Base-by-base conservation (phyloP, 2,329 filamentous ascomycete species). In the Coccinonectria pachysandricola region DNA sequence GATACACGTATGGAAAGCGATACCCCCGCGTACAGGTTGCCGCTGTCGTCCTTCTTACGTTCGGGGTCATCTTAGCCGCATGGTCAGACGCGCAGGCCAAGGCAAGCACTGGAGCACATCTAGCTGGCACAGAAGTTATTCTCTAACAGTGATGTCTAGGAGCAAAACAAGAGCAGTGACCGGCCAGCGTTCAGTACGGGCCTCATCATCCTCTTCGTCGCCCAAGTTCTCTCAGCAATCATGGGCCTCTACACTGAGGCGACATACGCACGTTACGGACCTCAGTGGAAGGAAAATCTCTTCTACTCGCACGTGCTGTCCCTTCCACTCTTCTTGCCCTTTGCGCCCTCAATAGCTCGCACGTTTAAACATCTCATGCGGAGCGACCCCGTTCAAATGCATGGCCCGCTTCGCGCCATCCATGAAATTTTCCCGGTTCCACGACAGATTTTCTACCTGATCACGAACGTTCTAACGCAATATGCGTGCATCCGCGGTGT, bases 171-270 rank as follows among this genome's bases (percentile, higher is more conserved):
- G 24, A 32, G 27, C 12, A 31, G 26, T 24, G 29, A 36, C 8
- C 44, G 45, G 4, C 46, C 54, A 4, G 47, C 48, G n/a, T 54
- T 57, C 25, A 50, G 55, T 30, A 75, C 70, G 5, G 91, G 91
- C 3, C 78, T 98, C 8, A 56, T 70, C 3, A 80, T 98, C 26
- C 71, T 98, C 10, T 82, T 93, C 23, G 53, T 92, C 19, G 91
- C 91, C 2, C 91, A 98, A 57, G 59, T 93, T 4, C 69, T 96
- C 12, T 92, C 86, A 6, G 86, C 91, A 12, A 80, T 87, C 47
- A 95, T 96, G 79, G 91, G 91, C 4, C 71, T 95, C 15, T 96
- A 94, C 52, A 88, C 88, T 0, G 87, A 98, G 53, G 76, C 86
- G 40, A 84, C 87, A 1, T 98, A 96, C 59, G 71, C 71, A 32